Percentiles rank a stretch among this genome's conserved stretches.
phyloP scores from a whole-genome alignment of 495 filamentous ascomycete genomes.

The Terfezia claveryi region DNA sequence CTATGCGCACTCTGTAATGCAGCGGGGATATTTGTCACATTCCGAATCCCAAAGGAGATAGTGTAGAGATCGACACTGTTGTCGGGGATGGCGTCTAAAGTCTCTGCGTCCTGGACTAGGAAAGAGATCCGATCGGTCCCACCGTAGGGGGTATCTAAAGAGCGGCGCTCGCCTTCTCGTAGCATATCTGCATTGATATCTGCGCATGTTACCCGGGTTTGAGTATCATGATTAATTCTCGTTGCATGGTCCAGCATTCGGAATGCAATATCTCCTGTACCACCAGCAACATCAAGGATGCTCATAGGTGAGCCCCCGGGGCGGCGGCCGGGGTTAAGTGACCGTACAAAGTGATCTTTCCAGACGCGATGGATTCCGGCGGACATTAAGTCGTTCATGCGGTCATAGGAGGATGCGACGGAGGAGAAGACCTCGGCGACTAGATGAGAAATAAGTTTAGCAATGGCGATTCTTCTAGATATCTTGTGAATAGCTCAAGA shows the following conservation, averaged over 20 bases:
- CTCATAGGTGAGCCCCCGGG: slow-evolving; percentile 36
- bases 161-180: slow-evolving; percentile 60
- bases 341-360: slow-evolving; percentile 95
- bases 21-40: slow-evolving; percentile 69
- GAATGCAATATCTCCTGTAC: slow-evolving; percentile 95
- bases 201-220: slow-evolving; percentile 63
- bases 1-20: slow-evolving; percentile 65
- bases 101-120: slow-evolving; percentile 77
- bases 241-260: slow-evolving; percentile 81
- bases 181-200: slow-evolving; percentile 96
- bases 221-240: slow-evolving; percentile 53
- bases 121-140: slow-evolving; percentile 39
- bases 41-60: slow-evolving; percentile 91
- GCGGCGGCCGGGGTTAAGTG: slow-evolving; percentile 63
- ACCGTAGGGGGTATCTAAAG: slow-evolving; percentile 18
- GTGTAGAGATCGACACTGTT: slow-evolving; percentile 75
- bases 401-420: slow-evolving; percentile 66
- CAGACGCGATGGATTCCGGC: slow-evolving; percentile 88
- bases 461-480: neutral
- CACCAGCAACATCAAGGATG: slow-evolving; percentile 93
- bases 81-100: slow-evolving; percentile 39
- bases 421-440: slow-evolving; percentile 87
- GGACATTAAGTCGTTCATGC: slow-evolving; percentile 99
- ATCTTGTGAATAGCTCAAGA: slow-evolving; percentile 1
- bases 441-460: slow-evolving; percentile 15